Conservation (phyloP, 169 alveolate species). For the Plasmodium coatneyi region DNA sequence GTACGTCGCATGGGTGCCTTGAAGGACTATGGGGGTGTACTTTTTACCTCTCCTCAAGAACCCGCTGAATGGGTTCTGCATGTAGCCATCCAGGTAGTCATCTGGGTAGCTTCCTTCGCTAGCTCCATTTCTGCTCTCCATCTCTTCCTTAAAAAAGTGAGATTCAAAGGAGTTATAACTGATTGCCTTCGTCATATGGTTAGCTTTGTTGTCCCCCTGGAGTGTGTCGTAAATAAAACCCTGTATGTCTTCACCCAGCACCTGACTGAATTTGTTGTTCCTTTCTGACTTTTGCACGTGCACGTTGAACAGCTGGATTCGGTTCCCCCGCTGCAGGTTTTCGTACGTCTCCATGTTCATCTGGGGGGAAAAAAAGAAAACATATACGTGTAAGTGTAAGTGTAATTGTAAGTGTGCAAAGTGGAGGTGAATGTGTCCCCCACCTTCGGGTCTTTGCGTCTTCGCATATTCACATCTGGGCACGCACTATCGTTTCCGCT, state of each 20-base stretch:
- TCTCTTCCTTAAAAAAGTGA: conserved; percentile 29
- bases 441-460: not conserved
- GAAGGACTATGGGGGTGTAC: conserved; percentile 55
- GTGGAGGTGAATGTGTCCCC: not conserved
- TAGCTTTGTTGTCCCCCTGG: not conserved
- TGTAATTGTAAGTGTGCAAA: not conserved
- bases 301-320: conserved; percentile 51
- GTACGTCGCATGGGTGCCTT: conserved; percentile 47
- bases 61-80: conserved; percentile 8
- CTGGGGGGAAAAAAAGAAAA: conserved; percentile 4
- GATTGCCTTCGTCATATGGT: conserved; percentile 6
- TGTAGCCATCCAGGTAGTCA: conserved; percentile 8
- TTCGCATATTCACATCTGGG: not conserved
- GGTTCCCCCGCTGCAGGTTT: conserved; percentile 12
- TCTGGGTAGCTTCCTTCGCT: not conserved
- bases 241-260: conserved; percentile 20
- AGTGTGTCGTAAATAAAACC: conserved; percentile 21
- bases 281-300: conserved; percentile 29
- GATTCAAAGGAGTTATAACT: conserved; percentile 35
- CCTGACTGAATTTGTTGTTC: conserved; percentile 28
- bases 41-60: not conserved
- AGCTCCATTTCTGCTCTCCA: not conserved
- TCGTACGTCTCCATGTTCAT: conserved; percentile 65
- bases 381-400: not conserved
- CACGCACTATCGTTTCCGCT: not conserved